A percentile compares a stretch with the other conserved stretches of the same genome.
Conservation (phyloP, 2,329 filamentous ascomycete genomes). For the Aspergillus caelatus region DNA sequence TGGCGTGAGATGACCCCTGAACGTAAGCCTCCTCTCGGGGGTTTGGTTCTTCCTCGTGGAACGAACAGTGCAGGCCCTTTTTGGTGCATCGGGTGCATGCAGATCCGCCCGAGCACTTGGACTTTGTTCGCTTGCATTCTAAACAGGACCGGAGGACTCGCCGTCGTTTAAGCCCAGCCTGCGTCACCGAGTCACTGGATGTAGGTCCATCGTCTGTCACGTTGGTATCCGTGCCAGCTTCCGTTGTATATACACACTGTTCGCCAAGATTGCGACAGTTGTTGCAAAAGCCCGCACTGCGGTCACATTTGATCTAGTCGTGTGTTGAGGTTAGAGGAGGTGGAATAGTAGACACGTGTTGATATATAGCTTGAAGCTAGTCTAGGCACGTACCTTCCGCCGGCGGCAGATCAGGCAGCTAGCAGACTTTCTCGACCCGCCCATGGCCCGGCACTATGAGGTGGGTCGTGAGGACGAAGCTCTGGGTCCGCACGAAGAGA, state of each 20-base stretch:
- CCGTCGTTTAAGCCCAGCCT: conserved; percentile 4
- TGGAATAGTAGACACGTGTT: not conserved
- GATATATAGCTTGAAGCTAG: not conserved
- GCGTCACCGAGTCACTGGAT: not conserved
- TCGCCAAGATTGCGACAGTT: not conserved
- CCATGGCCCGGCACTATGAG: not conserved
- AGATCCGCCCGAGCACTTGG: conserved; percentile 4
- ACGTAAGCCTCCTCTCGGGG: not conserved
- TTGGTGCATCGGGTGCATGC: not conserved
- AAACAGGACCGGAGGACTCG: conserved; percentile 4
- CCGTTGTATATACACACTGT: not conserved
- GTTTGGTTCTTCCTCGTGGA: not conserved
- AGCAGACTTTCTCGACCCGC: not conserved
- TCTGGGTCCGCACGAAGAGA: not conserved
- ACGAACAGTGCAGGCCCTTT: not conserved
- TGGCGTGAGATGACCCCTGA: not conserved
- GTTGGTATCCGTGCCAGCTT: not conserved
- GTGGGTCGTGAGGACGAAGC: not conserved
- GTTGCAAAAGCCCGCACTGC: not conserved
- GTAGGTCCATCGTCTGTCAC: not conserved
- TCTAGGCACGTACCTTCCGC: not conserved
- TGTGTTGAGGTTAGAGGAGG: not conserved
- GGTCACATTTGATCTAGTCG: not conserved
- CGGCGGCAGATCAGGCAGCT: not conserved
- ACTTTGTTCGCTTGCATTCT: conserved; percentile 8